These are phyloP conservation scores for Arthrobotrys sphaeroides DNA, from an alignment of 2,329 filamentous ascomycete genomes.

Conservation along the genomic window DNA sequence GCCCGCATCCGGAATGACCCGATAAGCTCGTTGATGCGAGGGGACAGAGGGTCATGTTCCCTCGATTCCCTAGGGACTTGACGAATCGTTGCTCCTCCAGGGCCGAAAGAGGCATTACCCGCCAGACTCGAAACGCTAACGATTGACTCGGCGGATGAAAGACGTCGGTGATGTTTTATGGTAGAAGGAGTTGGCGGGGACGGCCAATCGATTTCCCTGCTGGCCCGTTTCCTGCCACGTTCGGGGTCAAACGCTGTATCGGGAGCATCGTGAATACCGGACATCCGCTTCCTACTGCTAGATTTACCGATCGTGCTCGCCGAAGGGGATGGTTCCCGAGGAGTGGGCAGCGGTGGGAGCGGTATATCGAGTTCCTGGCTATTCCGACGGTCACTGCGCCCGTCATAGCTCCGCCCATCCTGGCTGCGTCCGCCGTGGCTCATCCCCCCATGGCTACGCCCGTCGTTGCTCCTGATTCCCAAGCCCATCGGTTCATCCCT, in stretches of 20 bases:
- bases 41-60: constrained; percentile 27
- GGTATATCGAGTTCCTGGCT: constrained; percentile 29
- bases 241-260: constrained; percentile 36
- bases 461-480: constrained; percentile 37
- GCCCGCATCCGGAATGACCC: constrained; percentile 46
- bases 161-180: constrained; percentile 26
- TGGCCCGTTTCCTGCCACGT: constrained; percentile 47
- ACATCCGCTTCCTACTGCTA: constrained; percentile 47
- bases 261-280: constrained; percentile 24
- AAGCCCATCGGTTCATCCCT: constrained; percentile 31
- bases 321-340: constrained; percentile 28
- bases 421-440: constrained; percentile 15
- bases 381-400: constrained; percentile 9
- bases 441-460: constrained; percentile 19
- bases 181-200: constrained; percentile 17
- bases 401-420: constrained; percentile 2
- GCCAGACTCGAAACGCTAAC: constrained; percentile 11
- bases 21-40: constrained; percentile 39
- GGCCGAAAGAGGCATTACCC: constrained; percentile 11
- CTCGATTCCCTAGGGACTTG: constrained; percentile 30
- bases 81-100: constrained; percentile 31
- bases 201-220: constrained; percentile 47
- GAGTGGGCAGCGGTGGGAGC: constrained; percentile 21
- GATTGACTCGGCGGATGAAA: constrained; percentile 30
- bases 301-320: constrained; percentile 29